Evolutionary conservation across 345 rosid species (phyloP), one percentile per base, ranked within the genome.

Genomic region (Moringa oleifera): DNA sequence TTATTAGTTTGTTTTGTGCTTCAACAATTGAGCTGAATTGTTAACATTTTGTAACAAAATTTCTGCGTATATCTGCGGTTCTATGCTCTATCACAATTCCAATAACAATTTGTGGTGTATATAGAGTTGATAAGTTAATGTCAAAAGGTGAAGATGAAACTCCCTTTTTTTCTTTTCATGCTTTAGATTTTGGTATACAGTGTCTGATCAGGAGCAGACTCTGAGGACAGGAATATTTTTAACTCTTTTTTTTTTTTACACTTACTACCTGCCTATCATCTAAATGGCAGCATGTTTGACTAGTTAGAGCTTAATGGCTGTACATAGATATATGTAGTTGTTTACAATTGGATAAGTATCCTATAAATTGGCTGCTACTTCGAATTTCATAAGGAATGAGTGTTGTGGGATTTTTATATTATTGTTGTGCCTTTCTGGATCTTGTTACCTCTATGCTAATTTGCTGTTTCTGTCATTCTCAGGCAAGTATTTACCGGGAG

Each of bases 401-500:
- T 4, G 12, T 41, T 1, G 6, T 7, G 17, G 17, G 9, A 9
- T 4, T 11, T 41, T 15, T 41, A 41, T 7, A 16, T 41, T 41
- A 15, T 41, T 4, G 47, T 9, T 15, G 47, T 41, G 47, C 47
- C 47, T 33, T 33, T 33, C 11, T 41, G 13, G 47, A 41, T 41
- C 16, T 16, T 41, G 1, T 41, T 11, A 1, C 54, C 5, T 51
- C n/a, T 51, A 13, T 51, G 11, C 54, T 51, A 51, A 22, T 0
- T 21, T 0, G 28, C 18, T 52, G 1, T 17, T 57, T 5, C 22
- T 50, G 17, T 33, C 23, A 55, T 66, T 49, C 62, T 47, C 82
- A 91, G 97, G 99, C 96, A 0, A 73, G 58, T 64, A 86, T 94
- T 57, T 85, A 94, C 58, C 65, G 93, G 16, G 91, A 81, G 25